These are phyloP conservation scores for Hypoxylon rubiginosum DNA, from an alignment of 2,329 filamentous ascomycete genomes.

Conservation along the genomic window DNA sequence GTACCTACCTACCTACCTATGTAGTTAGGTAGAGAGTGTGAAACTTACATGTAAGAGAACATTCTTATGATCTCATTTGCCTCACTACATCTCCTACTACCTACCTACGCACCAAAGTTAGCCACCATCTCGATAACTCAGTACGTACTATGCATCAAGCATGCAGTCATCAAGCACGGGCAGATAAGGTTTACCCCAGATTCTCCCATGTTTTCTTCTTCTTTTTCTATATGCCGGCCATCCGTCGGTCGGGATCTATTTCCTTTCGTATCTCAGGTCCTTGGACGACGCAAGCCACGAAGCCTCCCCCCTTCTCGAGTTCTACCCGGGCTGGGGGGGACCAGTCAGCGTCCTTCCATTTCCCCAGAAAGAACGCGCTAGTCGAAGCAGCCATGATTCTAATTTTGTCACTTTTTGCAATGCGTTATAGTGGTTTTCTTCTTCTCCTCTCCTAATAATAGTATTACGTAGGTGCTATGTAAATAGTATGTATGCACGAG, in stretches of 20 bases:
- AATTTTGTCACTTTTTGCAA: conserved; percentile 17
- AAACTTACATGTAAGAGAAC: not conserved
- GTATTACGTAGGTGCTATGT: conserved; percentile 18
- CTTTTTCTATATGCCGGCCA: conserved; percentile 38
- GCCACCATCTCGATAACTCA: conserved; percentile 14
- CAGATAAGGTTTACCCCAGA: conserved; percentile 43
- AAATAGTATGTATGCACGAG: conserved; percentile 9
- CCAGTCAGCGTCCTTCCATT: conserved; percentile 24
- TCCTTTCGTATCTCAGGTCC: conserved; percentile 31
- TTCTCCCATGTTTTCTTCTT: conserved; percentile 43
- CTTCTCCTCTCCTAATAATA: conserved; percentile 33
- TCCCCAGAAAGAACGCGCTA: conserved; percentile 27
- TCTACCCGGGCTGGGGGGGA: conserved; percentile 20
- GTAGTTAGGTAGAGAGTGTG: not conserved
- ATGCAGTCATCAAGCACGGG: conserved; percentile 16
- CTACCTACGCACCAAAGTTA: conserved; percentile 2
- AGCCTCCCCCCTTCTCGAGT: conserved; percentile 25
- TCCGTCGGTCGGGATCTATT: conserved; percentile 23
- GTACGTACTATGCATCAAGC: conserved; percentile 8
- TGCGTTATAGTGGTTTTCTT: not conserved
- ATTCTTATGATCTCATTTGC: conserved; percentile 3
- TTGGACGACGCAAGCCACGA: conserved; percentile 21
- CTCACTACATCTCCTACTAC: not conserved
- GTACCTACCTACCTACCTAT: too few species aligned
- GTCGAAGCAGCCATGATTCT: conserved; percentile 1